Percentiles rank a stretch among this genome's conserved stretches.
phyloP scores from a whole-genome alignment of 2,329 filamentous ascomycete genomes.

The Zasmidium citrigriseum region DNA sequence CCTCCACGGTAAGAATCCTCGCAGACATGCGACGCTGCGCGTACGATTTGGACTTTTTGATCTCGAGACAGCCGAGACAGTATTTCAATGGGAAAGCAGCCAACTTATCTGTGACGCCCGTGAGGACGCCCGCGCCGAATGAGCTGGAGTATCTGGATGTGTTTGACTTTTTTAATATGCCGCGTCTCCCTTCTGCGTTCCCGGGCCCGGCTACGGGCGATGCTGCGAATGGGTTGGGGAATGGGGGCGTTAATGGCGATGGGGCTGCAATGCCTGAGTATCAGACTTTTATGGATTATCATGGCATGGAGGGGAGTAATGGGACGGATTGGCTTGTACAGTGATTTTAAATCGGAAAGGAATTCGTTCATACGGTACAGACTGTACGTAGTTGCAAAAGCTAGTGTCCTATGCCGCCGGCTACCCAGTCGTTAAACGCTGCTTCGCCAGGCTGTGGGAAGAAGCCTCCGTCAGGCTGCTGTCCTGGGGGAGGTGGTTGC shows the following conservation, averaged over 20 bases:
- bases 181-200: constrained; percentile 59
- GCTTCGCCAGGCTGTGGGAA: constrained; percentile 69
- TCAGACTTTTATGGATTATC: constrained; percentile 27
- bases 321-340: constrained; percentile 24
- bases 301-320: constrained; percentile 21
- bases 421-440: constrained; percentile 67
- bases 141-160: constrained; percentile 90
- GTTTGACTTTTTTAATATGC: constrained; percentile 93
- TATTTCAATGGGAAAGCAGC: constrained; percentile 27
- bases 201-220: constrained; percentile 25
- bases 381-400: neutral
- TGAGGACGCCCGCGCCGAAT: constrained; percentile 64
- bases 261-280: constrained; percentile 26
- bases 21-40: constrained; percentile 90
- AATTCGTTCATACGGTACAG: neutral
- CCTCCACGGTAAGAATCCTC: constrained; percentile 80
- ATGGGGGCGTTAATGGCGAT: constrained; percentile 27
- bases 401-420: constrained; percentile 65
- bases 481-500: constrained; percentile 41
- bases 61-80: constrained; percentile 73
- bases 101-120: constrained; percentile 35
- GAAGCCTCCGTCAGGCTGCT: constrained; percentile 53
- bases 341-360: neutral
- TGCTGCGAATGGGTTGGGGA: constrained; percentile 25
- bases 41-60: constrained; percentile 86